These are phyloP conservation scores for Xylaria polymorpha DNA, from an alignment of 2,329 filamentous ascomycete genomes.

Conservation along the genomic window DNA sequence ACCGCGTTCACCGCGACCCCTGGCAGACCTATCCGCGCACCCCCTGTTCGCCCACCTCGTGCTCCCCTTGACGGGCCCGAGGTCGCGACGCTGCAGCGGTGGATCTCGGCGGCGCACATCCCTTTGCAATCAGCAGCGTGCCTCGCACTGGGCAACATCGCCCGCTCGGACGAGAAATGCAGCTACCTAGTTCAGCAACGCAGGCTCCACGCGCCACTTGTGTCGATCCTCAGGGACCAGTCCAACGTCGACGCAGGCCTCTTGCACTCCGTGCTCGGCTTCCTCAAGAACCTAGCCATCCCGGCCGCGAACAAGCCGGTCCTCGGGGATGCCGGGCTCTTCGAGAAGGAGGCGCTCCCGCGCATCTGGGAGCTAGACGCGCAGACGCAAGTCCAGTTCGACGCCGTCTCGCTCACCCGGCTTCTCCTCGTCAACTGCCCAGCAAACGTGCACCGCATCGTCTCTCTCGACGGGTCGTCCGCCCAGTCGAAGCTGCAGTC, in stretches of 20 bases:
- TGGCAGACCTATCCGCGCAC: constrained; percentile 64
- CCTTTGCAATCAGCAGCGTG: constrained; percentile 68
- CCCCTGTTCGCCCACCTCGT: constrained; percentile 58
- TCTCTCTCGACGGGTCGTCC: constrained; percentile 52
- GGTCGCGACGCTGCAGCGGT: constrained; percentile 57
- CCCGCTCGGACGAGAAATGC: constrained; percentile 67
- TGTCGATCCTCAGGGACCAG: constrained; percentile 57
- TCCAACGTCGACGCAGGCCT: constrained; percentile 60
- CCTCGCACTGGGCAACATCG: constrained; percentile 70
- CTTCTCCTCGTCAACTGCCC: constrained; percentile 66
- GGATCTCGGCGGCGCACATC: constrained; percentile 57
- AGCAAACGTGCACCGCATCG: constrained; percentile 64
- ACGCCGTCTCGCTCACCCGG: constrained; percentile 67
- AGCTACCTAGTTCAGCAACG: constrained; percentile 60
- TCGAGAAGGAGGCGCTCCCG: constrained; percentile 61
- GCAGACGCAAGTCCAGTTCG: constrained; percentile 69
- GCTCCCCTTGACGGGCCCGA: constrained; percentile 58
- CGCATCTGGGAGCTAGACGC: constrained; percentile 65
- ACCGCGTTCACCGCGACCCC: constrained; percentile 61
- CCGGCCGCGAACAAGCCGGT: constrained; percentile 64
- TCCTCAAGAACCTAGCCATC: constrained; percentile 74
- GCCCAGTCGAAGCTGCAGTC: constrained; percentile 51
- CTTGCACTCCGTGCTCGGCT: constrained; percentile 67
- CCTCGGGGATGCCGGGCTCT: constrained; percentile 59
- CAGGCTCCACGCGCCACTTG: constrained; percentile 58